Percentiles rank a stretch among this genome's conserved stretches.
Evolutionary conservation across 176 grass and related monocot species (phyloP).

Genomic region (Phragmites australis): DNA sequence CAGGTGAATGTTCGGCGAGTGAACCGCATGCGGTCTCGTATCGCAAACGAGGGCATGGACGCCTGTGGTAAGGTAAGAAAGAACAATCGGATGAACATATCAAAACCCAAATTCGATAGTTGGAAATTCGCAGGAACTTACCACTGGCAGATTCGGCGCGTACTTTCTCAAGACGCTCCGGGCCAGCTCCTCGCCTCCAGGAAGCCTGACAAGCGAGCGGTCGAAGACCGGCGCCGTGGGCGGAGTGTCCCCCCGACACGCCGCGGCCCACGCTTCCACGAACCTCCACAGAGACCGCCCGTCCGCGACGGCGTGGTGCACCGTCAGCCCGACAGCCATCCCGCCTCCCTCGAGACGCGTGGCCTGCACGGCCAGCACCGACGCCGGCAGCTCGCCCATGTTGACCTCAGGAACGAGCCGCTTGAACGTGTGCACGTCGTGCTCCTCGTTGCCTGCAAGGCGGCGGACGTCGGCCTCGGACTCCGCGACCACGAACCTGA

Average conservation of each 20-base stretch:
- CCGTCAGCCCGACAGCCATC: conserved; percentile 10
- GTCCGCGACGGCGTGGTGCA: conserved; percentile 36
- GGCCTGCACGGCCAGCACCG: conserved; percentile 55
- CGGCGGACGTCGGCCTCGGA: conserved; percentile 36
- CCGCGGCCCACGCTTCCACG: conserved; percentile 21
- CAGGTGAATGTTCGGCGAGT: conserved; percentile 34
- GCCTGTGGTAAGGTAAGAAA: no score
- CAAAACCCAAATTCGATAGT: no score
- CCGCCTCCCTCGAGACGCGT: conserved; percentile 32
- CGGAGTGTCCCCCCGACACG: neutral
- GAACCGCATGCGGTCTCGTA: neutral
- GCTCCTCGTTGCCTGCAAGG: conserved; percentile 36
- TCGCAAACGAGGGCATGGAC: no score
- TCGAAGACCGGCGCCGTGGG: neutral
- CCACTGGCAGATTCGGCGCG: conserved; percentile 26
- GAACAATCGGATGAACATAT: no score
- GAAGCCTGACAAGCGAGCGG: neutral
- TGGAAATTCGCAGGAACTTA: neutral
- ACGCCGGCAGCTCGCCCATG: conserved; percentile 40
- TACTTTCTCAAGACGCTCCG: neutral
- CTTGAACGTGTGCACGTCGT: conserved; percentile 31
- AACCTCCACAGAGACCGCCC: conserved; percentile 40
- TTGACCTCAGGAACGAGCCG: conserved; percentile 42
- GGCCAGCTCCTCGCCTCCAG: neutral
- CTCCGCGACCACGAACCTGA: conserved; percentile 48